Evolutionary conservation across 768 basidiomycete species (phyloP), one percentile per base, ranked within the genome.

Genomic region (Mycena chlorophos): DNA sequence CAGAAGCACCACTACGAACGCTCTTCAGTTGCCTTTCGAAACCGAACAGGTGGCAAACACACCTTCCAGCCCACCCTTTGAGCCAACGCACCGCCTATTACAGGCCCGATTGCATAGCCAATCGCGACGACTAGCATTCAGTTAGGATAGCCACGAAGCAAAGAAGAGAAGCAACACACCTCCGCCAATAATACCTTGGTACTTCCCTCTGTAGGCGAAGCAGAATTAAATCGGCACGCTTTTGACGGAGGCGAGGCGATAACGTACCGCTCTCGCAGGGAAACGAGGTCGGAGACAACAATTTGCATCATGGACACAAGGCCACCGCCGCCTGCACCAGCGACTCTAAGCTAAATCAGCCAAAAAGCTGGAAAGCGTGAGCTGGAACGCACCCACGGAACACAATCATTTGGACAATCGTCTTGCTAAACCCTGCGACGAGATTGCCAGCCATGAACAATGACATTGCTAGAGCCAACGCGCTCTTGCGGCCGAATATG

Each of bases 271-370:
- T 87, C 85, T 23, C 86, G 81, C 34, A 91, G 74, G 25, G 80
- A 83, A 17, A 89, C 86, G 17, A 91, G 80, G 65, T 90, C 89
- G 0, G 84, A 85, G 45, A 87, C 80, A 54, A 89, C 78, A 29
- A 90, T 88, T 68, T 89, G 86, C 27, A 78, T 73, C 71, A 89
- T 78, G 56, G 85, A 87, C 27, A 86, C 72, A 52, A 89, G 82
- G 3, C 85, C 85, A 8, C 88, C 87, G 56, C 87, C 87, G 10
- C 88, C 88, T 2, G 83, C 79, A 27, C 87, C 87, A 30, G 87
- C 82, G 27, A 89, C 66, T 14, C 60, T 58, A 28, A 5, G 17
- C 14, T 3, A 16, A 12, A 23, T 23, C 22, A 10, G 39, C 10
- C 5, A 29, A 2, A 0, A 20, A 4, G 25, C 2, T 22, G 19